These are phyloP conservation scores for Apiospora kogelbergensis DNA, from an alignment of 2,329 filamentous ascomycete species.

Conservation along the genomic window DNA sequence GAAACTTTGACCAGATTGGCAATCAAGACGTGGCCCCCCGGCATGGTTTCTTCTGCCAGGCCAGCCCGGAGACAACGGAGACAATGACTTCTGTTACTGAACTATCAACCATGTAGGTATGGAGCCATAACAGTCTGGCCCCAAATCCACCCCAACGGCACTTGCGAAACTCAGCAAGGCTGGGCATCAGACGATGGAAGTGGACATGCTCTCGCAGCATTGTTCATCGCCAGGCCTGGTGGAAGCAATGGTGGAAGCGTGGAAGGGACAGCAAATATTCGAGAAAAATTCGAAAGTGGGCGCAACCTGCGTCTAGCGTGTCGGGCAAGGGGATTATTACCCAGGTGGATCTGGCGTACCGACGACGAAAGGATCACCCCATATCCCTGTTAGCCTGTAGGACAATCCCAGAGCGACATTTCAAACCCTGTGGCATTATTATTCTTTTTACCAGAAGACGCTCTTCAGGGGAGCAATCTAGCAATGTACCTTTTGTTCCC, in stretches of 20 bases:
- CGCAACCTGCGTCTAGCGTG: slow-evolving; percentile 26
- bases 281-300: slow-evolving; percentile 35
- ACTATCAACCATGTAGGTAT: not conserved
- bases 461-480: not conserved
- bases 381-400: slow-evolving; percentile 22
- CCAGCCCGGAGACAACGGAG: not conserved
- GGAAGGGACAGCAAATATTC: slow-evolving; percentile 21
- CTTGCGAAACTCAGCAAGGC: slow-evolving; percentile 7
- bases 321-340: slow-evolving; percentile 28
- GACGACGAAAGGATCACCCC: slow-evolving; percentile 28
- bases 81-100: not conserved
- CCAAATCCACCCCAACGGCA: slow-evolving; percentile 1
- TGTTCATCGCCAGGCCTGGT: slow-evolving; percentile 6
- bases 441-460: not conserved
- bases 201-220: not conserved
- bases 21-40: slow-evolving; percentile 1
- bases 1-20: slow-evolving; percentile 3
- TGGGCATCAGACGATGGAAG: not conserved
- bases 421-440: slow-evolving; percentile 6
- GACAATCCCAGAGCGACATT: slow-evolving; percentile 10
- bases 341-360: slow-evolving; percentile 24
- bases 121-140: slow-evolving; percentile 5
- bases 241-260: slow-evolving; percentile 1
- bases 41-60: not conserved
- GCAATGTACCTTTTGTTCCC: slow-evolving; percentile 3